Conservation (phyloP, 257 asterid species). For the Parsonsia alboflavescens region DNA sequence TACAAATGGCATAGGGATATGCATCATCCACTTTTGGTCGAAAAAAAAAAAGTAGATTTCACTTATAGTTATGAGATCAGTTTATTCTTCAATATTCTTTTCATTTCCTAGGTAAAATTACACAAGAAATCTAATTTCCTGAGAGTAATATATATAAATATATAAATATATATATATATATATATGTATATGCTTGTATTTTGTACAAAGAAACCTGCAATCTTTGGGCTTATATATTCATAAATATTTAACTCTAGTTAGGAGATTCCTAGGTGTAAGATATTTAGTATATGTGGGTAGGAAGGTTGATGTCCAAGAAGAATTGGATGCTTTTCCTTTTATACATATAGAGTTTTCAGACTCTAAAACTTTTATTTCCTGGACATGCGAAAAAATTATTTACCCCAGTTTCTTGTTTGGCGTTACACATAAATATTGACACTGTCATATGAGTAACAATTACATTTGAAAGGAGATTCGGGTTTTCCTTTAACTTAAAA, state of each 20-base stretch:
- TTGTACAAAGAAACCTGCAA: background rate
- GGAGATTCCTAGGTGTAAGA: background rate
- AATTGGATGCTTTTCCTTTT: conserved; percentile 1
- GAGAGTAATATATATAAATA: too few species aligned
- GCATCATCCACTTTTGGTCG: background rate
- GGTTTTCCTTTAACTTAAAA: background rate
- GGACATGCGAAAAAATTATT: too few species aligned
- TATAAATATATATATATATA: too few species aligned
- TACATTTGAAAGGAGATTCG: background rate
- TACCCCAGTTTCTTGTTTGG: background rate
- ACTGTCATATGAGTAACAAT: background rate
- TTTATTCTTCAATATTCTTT: background rate
- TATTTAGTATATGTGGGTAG: background rate
- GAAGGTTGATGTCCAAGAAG: background rate
- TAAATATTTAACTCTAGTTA: background rate
- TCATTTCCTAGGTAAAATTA: background rate
- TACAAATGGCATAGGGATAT: background rate
- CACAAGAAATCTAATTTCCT: too few species aligned
- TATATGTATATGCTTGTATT: too few species aligned
- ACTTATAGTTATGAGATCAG: background rate
- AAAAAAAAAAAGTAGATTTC: background rate
- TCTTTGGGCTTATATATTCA: background rate
- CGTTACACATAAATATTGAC: background rate
- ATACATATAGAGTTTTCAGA: background rate
- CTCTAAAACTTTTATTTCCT: background rate